Base-by-base conservation (phyloP, 1,139 yeast genomes). In the Geotrichum cucujoidarum region DNA sequence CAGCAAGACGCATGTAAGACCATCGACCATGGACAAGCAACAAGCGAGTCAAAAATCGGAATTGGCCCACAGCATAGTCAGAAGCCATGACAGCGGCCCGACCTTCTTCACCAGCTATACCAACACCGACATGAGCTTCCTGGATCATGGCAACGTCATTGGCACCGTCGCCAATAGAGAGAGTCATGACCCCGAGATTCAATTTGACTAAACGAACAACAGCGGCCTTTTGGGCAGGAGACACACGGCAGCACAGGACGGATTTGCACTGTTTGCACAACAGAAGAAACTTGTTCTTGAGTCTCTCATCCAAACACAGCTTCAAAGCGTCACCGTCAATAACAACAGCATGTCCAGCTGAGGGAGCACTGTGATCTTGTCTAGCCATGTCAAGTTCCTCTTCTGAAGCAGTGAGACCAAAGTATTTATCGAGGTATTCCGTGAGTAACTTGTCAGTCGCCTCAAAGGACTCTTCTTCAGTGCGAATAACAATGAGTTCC, bases 141-240 rank as follows among this genome's bases (percentile, higher is more conserved):
- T 92, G 97, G 57, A 92, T 92, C 98, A 92, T 92, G 4, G 97
- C 94, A 55, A 92, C 98, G 70, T 92, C 98, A 64, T 92, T 92
- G 30, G 98, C 95, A 53, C 98, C 98, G 66, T 92, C 98, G 53
- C 98, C 98, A 65, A 92, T 86, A 1, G 97, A 95, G 56, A 92
- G 71, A 1, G 96, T 84, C 85, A 85, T 85, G 42, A 86, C 95
- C 53, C 79, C 84, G 54, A 92, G 74, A 10, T 89, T 80, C 21
- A 80, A 80, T 64, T 85, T 87, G 30, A 92, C 97, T 72, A 90
- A 72, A 59, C 80, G 80, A 16, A 92, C 97, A 32, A 92, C 97
- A 4, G 89, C 81, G 3, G 98, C 98, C 67, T 92, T 92, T 66
- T 92, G 98, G 36, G 96, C 86, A 1, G 98, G 98, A 0, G 96